Evolutionary conservation across 202 grass and related monocot species (phyloP).

Genomic region (Hordeum pubiflorum): DNA sequence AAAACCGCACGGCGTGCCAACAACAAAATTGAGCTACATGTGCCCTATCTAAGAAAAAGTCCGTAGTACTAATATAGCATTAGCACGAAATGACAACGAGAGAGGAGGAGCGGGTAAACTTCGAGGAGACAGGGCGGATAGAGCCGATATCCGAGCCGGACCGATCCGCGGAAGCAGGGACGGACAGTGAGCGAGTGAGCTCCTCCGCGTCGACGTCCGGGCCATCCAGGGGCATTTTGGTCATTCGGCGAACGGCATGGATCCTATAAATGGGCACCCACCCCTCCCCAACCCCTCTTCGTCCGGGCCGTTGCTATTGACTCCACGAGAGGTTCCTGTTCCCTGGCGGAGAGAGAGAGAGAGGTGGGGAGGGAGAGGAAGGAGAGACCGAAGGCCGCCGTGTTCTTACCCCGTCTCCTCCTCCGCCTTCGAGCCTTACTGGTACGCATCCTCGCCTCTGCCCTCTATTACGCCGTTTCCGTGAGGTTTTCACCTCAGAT

Average conservation of each 20-base stretch:
- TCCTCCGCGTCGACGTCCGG: slow-evolving; percentile 34
- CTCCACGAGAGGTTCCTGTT: slow-evolving; percentile 15
- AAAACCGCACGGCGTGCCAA: no score
- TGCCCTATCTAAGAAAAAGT: background rate
- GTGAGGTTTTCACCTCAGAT: background rate
- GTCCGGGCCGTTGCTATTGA: slow-evolving; percentile 15
- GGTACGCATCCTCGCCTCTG: slow-evolving; percentile 15
- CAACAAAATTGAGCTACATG: no score
- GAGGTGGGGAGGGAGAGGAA: background rate
- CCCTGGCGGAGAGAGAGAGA: background rate
- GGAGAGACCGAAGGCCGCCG: background rate
- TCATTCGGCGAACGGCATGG: slow-evolving; percentile 11
- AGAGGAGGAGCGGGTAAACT: background rate
- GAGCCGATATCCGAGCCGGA: background rate
- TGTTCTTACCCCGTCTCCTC: background rate
- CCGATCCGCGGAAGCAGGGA: background rate
- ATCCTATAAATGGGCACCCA: slow-evolving; percentile 37
- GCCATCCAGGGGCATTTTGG: slow-evolving; percentile 14
- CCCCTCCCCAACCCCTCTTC: background rate
- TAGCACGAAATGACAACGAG: background rate
- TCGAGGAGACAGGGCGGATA: background rate
- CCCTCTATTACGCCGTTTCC: background rate
- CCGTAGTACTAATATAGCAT: background rate
- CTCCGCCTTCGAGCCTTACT: background rate
- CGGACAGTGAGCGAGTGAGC: background rate